Evolutionary conservation across 148 eudicot genomes (phyloP).

Genomic region (Agrostemma githago): DNA sequence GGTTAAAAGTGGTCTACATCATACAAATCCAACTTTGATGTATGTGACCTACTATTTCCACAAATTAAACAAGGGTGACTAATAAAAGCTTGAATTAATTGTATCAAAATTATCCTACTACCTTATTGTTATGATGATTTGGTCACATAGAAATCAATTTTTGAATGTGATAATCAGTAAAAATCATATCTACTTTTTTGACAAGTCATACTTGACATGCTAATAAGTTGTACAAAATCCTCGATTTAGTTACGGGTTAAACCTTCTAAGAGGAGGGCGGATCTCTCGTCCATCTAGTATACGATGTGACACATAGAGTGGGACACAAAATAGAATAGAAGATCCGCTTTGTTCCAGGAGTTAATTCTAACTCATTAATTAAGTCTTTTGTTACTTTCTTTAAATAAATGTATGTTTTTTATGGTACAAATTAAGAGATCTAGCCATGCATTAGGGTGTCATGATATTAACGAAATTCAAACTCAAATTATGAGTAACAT

Average conservation of each 20-base stretch:
- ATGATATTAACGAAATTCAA: too few species aligned
- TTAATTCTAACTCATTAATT: too few species aligned
- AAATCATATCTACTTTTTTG: neutral
- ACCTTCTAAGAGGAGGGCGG: too few species aligned
- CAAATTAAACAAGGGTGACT: constrained; percentile 12
- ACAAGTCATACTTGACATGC: constrained; percentile 17
- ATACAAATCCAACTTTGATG: constrained; percentile 18
- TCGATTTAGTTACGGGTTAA: neutral
- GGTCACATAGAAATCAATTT: neutral
- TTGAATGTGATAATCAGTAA: constrained; percentile 10
- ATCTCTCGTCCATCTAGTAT: too few species aligned
- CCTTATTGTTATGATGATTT: constrained; percentile 17
- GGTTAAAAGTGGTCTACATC: constrained; percentile 22
- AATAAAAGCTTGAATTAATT: constrained; percentile 9
- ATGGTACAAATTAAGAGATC: too few species aligned
- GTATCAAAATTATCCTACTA: constrained; percentile 15
- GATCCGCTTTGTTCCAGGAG: too few species aligned
- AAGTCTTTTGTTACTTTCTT: too few species aligned
- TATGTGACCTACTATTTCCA: constrained; percentile 31
- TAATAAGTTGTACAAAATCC: neutral
- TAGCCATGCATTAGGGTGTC: too few species aligned
- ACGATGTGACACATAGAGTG: too few species aligned
- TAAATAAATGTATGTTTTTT: too few species aligned
- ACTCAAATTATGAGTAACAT: too few species aligned
- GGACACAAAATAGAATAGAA: too few species aligned